Evolutionary conservation across 495 filamentous ascomycete genomes (phyloP).

Genomic region (Tricharina praecox): DNA sequence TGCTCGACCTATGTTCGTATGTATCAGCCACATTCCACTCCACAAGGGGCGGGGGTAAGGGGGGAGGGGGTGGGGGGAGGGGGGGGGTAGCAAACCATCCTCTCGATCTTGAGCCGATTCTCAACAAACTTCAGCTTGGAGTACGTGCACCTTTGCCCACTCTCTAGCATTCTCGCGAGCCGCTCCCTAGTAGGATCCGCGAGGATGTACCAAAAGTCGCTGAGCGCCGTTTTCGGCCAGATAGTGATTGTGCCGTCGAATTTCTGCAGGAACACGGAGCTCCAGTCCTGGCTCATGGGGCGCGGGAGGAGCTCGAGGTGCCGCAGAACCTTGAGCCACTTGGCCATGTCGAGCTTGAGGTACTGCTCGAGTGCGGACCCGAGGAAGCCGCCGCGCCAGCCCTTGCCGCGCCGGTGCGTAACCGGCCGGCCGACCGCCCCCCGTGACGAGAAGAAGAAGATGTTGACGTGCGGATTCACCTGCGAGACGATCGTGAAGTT

Average conservation of each 20-base stretch:
- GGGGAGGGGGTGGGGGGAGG: not conserved
- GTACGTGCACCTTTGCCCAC: constrained; percentile 71
- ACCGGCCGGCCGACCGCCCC: constrained; percentile 84
- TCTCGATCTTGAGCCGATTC: constrained; percentile 72
- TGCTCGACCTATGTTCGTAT: constrained; percentile 32
- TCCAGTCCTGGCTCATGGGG: constrained; percentile 90
- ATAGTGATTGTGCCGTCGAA: constrained; percentile 92
- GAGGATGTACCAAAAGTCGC: constrained; percentile 74
- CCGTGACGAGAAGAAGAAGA: constrained; percentile 93
- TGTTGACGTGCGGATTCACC: constrained; percentile 92
- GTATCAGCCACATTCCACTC: not conserved
- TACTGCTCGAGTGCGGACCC: constrained; percentile 86
- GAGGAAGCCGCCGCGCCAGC: constrained; percentile 90
- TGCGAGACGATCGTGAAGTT: constrained; percentile 93
- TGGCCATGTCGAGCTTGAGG: constrained; percentile 83
- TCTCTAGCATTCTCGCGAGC: constrained; percentile 70
- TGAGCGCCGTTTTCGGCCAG: constrained; percentile 60
- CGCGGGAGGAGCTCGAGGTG: constrained; percentile 84
- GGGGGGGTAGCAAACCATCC: constrained; percentile 34
- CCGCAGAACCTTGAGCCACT: constrained; percentile 87
- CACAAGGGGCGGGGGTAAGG: not conserved
- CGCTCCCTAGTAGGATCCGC: constrained; percentile 59
- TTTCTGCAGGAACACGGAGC: constrained; percentile 81
- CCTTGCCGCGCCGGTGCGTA: constrained; percentile 79
- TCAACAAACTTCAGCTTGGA: constrained; percentile 79